These are phyloP conservation scores for Myxozyma lipomycoides DNA, from an alignment of 805 yeast genomes.

Conservation along the genomic window DNA sequence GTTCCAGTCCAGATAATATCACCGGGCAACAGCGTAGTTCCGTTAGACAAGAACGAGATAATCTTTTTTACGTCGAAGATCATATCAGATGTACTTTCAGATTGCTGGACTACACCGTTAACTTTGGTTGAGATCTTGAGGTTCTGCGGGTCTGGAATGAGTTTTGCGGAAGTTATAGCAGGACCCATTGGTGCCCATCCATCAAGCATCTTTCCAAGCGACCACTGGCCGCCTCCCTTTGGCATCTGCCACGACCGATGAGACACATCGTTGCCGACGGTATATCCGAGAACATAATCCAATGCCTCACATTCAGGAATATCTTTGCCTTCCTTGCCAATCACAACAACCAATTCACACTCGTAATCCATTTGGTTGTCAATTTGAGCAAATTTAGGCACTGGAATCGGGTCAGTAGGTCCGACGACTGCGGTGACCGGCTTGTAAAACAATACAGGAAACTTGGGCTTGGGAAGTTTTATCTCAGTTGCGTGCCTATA, in stretches of 20 bases:
- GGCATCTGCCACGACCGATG: constrained; percentile 56
- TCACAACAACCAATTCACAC: constrained; percentile 51
- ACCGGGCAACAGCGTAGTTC: constrained; percentile 52
- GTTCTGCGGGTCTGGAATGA: constrained; percentile 39
- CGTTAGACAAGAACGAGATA: constrained; percentile 48
- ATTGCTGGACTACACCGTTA: constrained; percentile 49
- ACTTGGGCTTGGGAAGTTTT: constrained; percentile 43
- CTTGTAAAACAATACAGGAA: constrained; percentile 51
- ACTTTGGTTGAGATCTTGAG: constrained; percentile 42
- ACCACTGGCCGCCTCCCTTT: constrained; percentile 53
- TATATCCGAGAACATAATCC: constrained; percentile 49
- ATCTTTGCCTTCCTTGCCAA: constrained; percentile 48
- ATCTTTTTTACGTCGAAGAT: constrained; percentile 45
- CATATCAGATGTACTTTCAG: constrained; percentile 47
- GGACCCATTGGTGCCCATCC: constrained; percentile 59
- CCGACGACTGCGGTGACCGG: constrained; percentile 47
- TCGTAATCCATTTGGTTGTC: constrained; percentile 48
- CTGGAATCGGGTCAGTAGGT: constrained; percentile 43
- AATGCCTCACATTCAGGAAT: constrained; percentile 45
- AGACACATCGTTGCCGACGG: constrained; percentile 55
- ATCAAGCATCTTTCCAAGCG: constrained; percentile 52
- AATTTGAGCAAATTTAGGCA: constrained; percentile 42
- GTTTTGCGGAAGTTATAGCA: constrained; percentile 42
- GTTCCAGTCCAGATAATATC: constrained; percentile 56
- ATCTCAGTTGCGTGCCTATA: constrained; percentile 31